Percentiles rank a stretch among this genome's conserved stretches.
These are phyloP conservation scores for Ehretia macrophylla DNA, from an alignment of 257 asterid genomes.

Conservation along the genomic window DNA sequence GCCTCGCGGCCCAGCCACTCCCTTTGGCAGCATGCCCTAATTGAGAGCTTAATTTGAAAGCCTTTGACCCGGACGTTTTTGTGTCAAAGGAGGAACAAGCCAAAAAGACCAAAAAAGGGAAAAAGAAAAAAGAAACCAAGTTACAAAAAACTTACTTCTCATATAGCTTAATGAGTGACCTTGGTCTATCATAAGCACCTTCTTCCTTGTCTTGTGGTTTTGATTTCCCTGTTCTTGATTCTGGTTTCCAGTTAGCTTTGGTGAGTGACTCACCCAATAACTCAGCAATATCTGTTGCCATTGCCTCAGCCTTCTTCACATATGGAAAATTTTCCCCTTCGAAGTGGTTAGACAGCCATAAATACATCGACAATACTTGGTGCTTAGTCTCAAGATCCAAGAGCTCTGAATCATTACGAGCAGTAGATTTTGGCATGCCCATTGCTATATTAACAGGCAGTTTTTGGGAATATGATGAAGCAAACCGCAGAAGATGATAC, in stretches of 20 bases:
- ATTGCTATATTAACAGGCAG: slow-evolving; percentile 85
- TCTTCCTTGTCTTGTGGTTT: slow-evolving; percentile 44
- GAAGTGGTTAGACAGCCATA: slow-evolving; percentile 91
- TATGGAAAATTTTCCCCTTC: slow-evolving; percentile 71
- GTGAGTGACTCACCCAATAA: slow-evolving; percentile 72
- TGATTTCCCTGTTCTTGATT: slow-evolving; percentile 53
- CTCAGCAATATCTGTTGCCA: slow-evolving; percentile 81
- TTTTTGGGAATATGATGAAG: slow-evolving; percentile 60
- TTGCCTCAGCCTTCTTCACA: slow-evolving; percentile 68
- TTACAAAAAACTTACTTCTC: slow-evolving; percentile 40
- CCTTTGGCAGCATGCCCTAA: no score
- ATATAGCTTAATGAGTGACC: slow-evolving; percentile 45
- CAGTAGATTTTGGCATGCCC: slow-evolving; percentile 79
- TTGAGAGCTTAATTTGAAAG: no score
- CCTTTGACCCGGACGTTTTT: background rate
- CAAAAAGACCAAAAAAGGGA: background rate
- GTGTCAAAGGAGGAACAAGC: background rate
- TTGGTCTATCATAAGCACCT: slow-evolving; percentile 58
- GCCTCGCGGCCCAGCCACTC: no score
- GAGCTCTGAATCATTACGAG: slow-evolving; percentile 86
- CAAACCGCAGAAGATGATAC: slow-evolving; percentile 80
- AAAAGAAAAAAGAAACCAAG: slow-evolving; percentile 2
- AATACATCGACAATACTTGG: slow-evolving; percentile 86
- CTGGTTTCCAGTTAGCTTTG: slow-evolving; percentile 83
- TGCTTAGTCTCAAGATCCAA: slow-evolving; percentile 93